Evolutionary conservation across 1,284 basidiomycete genomes (phyloP).

Genomic region (Neonothopanus nambi): DNA sequence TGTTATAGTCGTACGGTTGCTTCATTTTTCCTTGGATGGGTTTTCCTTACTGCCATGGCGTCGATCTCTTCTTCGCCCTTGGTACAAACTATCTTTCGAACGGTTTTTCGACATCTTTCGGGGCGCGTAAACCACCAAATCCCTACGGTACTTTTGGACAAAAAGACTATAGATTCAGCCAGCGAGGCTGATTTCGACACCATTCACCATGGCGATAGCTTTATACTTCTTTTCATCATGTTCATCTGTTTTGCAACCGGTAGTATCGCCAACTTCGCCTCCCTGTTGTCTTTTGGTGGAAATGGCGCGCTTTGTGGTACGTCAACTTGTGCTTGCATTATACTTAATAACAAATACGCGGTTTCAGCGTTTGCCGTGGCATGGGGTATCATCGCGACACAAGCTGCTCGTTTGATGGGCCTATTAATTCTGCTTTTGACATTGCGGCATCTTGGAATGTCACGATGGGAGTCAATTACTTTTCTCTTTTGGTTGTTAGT

Average conservation of each 20-base stretch:
- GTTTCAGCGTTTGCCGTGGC: slow-evolving; percentile 48
- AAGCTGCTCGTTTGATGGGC: slow-evolving; percentile 44
- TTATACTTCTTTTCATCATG: slow-evolving; percentile 38
- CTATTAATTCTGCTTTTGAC: slow-evolving; percentile 44
- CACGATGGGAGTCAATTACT: slow-evolving; percentile 34
- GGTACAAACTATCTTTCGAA: slow-evolving; percentile 20
- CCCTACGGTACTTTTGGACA: slow-evolving; percentile 10
- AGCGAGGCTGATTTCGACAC: background rate
- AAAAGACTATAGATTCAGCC: background rate
- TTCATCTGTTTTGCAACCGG: slow-evolving; percentile 46
- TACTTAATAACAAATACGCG: background rate
- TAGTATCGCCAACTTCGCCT: slow-evolving; percentile 43
- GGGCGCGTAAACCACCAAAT: background rate
- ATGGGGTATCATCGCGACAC: slow-evolving; percentile 47
- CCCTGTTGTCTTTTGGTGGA: slow-evolving; percentile 37
- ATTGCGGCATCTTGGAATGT: slow-evolving; percentile 34
- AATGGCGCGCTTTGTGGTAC: slow-evolving; percentile 41
- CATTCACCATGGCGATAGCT: slow-evolving; percentile 10
- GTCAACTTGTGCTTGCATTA: slow-evolving; percentile 14
- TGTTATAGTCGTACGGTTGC: slow-evolving; percentile 17
- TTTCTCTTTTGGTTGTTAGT: slow-evolving; percentile 37
- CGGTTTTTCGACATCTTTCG: background rate
- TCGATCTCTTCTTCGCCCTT: slow-evolving; percentile 29
- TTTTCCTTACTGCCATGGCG: slow-evolving; percentile 45
- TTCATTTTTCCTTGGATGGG: slow-evolving; percentile 52